Base-by-base conservation (phyloP, 257 asterid species). In the Asclepias syriaca region DNA sequence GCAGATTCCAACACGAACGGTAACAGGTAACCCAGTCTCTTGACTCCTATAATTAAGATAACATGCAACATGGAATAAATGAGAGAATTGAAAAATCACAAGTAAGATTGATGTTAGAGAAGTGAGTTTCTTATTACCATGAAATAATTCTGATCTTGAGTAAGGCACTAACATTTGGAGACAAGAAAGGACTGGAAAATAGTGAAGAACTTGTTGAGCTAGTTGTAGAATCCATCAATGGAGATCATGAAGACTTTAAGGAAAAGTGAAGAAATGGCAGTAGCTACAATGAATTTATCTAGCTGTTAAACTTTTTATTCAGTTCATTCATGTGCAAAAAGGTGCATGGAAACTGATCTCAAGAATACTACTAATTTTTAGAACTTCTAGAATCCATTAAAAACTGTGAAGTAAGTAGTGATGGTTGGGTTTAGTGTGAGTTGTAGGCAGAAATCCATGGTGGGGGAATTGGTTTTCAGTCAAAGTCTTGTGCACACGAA, bases 81-180 rank as follows among this genome's bases (percentile, higher is more conserved):
- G 10, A 72, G 57, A 78, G n/a, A 34, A 43, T 19, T 19, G 45
- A 37, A 43, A 12, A 7, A 22, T 43, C 48, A 43, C 48, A 6
- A 14, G 22, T 13, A 27, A 70, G n/a, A 29, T 49, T 55, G 19
- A 43, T 50, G 18, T 56, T 6, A 56, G 45, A 16, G 32, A 56
- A 60, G 34, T 16, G 10, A 66, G 15, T 3, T 32, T 37, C 74
- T 39, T 81, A 89, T 39, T 81, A 89, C 96, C 96, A 83, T 66
- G 96, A 83, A 73, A 87, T 81, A 71, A 85, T 81, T 87, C 86
- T 89, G 94, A 89, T 89, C 70, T 89, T 81, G 64, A 87, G 89
- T 27, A 89, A 72, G 72, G 92, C 94, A 50, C 84, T 74, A 39
- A 89, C 86, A 59, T 86, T 87, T 37, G 96, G 90, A 71, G 95